These are phyloP conservation scores for Maudiozyma saulgeensis DNA, from an alignment of 805 yeast genomes.

Conservation along the genomic window DNA sequence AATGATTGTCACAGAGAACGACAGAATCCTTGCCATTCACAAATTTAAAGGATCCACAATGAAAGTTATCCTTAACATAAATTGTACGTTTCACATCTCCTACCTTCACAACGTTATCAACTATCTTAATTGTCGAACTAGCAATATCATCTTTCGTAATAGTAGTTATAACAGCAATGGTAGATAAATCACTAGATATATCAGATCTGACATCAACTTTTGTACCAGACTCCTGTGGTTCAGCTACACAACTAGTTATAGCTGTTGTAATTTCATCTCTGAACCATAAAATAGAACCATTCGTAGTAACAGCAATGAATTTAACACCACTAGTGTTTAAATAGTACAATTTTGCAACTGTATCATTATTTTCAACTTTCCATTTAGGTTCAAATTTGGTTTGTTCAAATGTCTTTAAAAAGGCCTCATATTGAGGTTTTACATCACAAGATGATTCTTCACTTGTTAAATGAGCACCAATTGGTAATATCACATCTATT, in stretches of 20 bases:
- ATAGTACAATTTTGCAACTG: slow-evolving; percentile 15
- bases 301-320: slow-evolving; percentile 19
- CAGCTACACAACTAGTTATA: slow-evolving; percentile 1
- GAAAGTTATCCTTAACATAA: slow-evolving; percentile 3
- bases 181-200: slow-evolving; percentile 13
- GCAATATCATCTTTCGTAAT: not conserved
- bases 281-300: slow-evolving; percentile 29
- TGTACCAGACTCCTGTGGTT: not conserved
- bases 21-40: slow-evolving; percentile 6
- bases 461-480: slow-evolving; percentile 13
- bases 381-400: slow-evolving; percentile 17
- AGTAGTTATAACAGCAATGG: slow-evolving; percentile 16
- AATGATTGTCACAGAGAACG: slow-evolving; percentile 20
- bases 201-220: slow-evolving; percentile 14
- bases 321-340: slow-evolving; percentile 22
- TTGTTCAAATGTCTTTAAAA: slow-evolving; percentile 5
- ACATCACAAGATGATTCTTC: not conserved
- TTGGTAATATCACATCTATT: slow-evolving; percentile 21
- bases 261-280: slow-evolving; percentile 20
- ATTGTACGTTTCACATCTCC: slow-evolving; percentile 19
- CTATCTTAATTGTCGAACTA: slow-evolving; percentile 12
- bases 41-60: not conserved
- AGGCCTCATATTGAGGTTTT: slow-evolving; percentile 32
- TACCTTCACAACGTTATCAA: slow-evolving; percentile 17
- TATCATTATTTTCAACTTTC: slow-evolving; percentile 21